Evolutionary conservation across 106 monocot species (phyloP), one percentile per base, ranked within the genome.

Genomic region (Amphibolis antarctica): DNA sequence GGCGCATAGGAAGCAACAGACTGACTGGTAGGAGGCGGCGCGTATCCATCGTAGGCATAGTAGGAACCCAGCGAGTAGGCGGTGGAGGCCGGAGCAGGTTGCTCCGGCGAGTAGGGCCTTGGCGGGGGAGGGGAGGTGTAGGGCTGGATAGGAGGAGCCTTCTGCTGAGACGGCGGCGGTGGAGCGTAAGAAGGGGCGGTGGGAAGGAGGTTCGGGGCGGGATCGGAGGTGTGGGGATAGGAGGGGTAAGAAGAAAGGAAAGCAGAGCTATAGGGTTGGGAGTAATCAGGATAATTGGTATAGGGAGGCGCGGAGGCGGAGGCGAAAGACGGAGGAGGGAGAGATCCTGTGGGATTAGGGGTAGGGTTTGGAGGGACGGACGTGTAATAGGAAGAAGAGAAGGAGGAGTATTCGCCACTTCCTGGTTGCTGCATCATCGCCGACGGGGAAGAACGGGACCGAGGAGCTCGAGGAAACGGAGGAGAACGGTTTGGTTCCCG

Each of bases 251-350:
- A 30, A 28, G 55, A 30, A 31, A 60, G 36, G 65, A 68, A 27
- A 63, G 25, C 43, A 11, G 48, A 48, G 14, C 15, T 2, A 13
- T 48, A 48, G 18, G 48, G 9, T 48, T 48, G 48, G 48, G 48
- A 48, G 48, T 48, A 48, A 13, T 54, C 54, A 1, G 76, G 43
- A 60, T 66, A 60, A 9, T 53, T 58, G 72, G 77, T 73, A 42
- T 86, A 82, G 22, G 92, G 79, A 30, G 86, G 86, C 12, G 83
- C 79, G 48, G 86, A 86, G 66, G 91, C 86, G 72, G 55, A 69
- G 64, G 36, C 63, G 60, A 60, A 12, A 13, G 59, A 63, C 51
- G 78, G 75, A n/a, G 71, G 11, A 11, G 63, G 51, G 22, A 66
- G 24, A 72, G 58, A 81, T 52, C 79, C 79, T 54, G n/a, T 25